Percentiles rank a stretch among this genome's conserved stretches.
Evolutionary conservation across 768 basidiomycete species (phyloP).

Genomic region (Dacryopinax primogenitus): DNA sequence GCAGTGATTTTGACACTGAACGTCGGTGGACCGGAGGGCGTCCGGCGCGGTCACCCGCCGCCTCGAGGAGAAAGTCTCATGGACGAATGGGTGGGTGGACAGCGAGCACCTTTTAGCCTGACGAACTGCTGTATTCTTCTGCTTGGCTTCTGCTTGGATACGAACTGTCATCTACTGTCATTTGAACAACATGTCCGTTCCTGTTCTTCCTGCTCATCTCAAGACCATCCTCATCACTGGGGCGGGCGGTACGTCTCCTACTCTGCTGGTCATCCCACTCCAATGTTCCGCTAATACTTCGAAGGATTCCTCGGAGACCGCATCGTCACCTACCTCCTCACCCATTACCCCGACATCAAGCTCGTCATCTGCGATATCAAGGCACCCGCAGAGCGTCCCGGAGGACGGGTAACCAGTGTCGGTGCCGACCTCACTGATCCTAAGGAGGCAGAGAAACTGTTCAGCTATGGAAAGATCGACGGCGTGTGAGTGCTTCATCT

Average conservation of each 20-base stretch:
- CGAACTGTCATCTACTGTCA: too few species aligned
- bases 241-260: conserved; percentile 23
- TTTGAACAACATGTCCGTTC: conserved; percentile 10
- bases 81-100: not conserved
- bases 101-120: not conserved
- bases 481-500: conserved; percentile 31
- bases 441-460: conserved; percentile 29
- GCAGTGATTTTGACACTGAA: not conserved
- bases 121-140: not conserved
- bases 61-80: not conserved
- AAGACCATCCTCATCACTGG: conserved; percentile 27
- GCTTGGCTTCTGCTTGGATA: not conserved
- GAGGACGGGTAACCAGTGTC: conserved; percentile 26
- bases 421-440: conserved; percentile 34
- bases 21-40: not conserved
- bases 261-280: too few species aligned
- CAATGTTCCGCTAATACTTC: too few species aligned
- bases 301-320: not conserved
- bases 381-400: conserved; percentile 29
- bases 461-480: conserved; percentile 24
- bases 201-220: conserved; percentile 25
- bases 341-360: conserved; percentile 26
- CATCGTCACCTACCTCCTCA: not conserved
- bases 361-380: conserved; percentile 43
- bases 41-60: conserved; percentile 9